Evolutionary conservation across 495 filamentous ascomycete species (phyloP).

Genomic region (Poronia punctata): DNA sequence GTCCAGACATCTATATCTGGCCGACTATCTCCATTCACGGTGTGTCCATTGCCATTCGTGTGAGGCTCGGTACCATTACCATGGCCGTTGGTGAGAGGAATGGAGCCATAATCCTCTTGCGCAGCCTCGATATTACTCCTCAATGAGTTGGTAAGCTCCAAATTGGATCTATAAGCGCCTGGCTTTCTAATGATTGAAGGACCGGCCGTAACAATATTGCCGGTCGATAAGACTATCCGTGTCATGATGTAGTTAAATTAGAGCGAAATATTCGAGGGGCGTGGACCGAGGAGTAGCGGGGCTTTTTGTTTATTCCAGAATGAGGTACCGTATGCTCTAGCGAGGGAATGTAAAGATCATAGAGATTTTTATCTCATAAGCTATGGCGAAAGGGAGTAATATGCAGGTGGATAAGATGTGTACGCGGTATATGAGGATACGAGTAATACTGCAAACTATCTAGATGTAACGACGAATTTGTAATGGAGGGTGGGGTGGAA

Average conservation of each 20-base stretch:
- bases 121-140: constrained; percentile 70
- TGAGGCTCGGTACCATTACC: constrained; percentile 14
- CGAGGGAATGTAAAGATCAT: no score
- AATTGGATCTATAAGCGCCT: constrained; percentile 69
- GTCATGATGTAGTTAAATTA: constrained; percentile 40
- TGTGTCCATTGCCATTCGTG: neutral
- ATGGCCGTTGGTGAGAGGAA: constrained; percentile 20
- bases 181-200: constrained; percentile 75
- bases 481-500: no score
- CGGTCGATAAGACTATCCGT: constrained; percentile 83
- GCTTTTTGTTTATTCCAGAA: no score
- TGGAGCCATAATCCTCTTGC: constrained; percentile 50
- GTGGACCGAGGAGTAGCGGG: no score
- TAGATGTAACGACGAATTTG: no score
- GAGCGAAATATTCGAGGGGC: no score
- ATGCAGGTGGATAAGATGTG: no score
- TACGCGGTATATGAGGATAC: no score
- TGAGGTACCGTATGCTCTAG: no score
- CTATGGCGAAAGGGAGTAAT: no score
- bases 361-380: no score
- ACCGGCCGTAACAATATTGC: constrained; percentile 77
- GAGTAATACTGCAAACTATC: no score
- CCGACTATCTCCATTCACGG: constrained; percentile 10
- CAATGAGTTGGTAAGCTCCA: constrained; percentile 81
- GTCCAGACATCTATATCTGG: constrained; percentile 56